phyloP scores from a whole-genome alignment of 352 stramenopile species.

The Globisporangium solare region DNA sequence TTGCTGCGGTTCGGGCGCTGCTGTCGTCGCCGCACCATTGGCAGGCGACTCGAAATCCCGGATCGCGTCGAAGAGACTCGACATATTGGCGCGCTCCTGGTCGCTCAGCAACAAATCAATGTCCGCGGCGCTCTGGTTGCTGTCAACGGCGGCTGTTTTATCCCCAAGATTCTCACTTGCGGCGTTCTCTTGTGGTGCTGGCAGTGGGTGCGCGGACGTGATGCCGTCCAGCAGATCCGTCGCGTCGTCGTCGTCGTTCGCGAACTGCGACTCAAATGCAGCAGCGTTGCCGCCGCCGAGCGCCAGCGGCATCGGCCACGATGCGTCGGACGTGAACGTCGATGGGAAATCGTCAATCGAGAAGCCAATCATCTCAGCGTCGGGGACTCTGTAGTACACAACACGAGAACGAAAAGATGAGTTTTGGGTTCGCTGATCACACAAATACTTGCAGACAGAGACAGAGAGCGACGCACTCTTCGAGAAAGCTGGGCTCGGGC shows the following conservation, averaged over 20 bases:
- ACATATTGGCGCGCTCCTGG: constrained; percentile 55
- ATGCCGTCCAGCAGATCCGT: too few relatives aligned
- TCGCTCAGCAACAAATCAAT: constrained; percentile 60
- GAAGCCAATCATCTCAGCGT: constrained; percentile 66
- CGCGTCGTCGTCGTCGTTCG: background rate
- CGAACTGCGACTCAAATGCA: constrained; percentile 19
- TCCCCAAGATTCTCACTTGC: background rate
- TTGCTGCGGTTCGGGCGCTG: background rate
- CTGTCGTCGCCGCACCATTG: constrained; percentile 7
- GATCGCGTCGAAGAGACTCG: constrained; percentile 63
- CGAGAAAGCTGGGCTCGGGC: constrained; percentile 36
- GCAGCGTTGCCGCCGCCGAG: constrained; percentile 5
- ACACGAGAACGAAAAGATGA: background rate
- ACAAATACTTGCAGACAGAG: background rate
- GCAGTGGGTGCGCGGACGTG: too few relatives aligned
- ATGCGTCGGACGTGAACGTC: constrained; percentile 39
- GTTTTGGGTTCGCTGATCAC: background rate
- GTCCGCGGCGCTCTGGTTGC: constrained; percentile 16
- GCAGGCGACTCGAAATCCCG: constrained; percentile 52
- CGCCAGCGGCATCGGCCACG: constrained; percentile 25
- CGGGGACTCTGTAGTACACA: constrained; percentile 17
- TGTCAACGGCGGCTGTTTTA: constrained; percentile 1
- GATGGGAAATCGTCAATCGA: constrained; percentile 63
- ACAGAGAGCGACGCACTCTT: constrained; percentile 35
- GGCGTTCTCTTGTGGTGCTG: background rate